Evolutionary conservation across 2,329 filamentous ascomycete species (phyloP).

Genomic region (Aspergillus udagawae): DNA sequence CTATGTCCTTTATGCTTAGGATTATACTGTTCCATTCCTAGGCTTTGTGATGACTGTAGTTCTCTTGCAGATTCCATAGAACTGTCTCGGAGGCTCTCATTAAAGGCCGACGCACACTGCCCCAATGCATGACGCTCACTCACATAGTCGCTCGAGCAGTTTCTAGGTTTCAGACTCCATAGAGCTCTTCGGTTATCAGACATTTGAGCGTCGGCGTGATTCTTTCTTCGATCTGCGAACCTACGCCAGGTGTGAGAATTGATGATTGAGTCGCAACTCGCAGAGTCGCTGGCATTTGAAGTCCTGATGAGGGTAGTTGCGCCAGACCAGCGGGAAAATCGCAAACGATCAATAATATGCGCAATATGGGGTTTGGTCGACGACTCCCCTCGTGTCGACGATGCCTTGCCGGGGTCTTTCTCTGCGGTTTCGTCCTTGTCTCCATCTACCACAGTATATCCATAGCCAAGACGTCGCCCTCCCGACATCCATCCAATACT

Average conservation of each 20-base stretch:
- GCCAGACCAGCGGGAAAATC: slow-evolving; percentile 10
- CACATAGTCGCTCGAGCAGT: slow-evolving; percentile 5
- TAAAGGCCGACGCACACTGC: neutral
- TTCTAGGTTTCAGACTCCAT: slow-evolving; percentile 15
- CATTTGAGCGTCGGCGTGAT: neutral
- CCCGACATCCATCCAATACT: slow-evolving; percentile 42
- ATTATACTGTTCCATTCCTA: slow-evolving; percentile 10
- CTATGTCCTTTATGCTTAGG: slow-evolving; percentile 8
- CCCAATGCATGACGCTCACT: slow-evolving; percentile 1
- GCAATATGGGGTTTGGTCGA: slow-evolving; percentile 6
- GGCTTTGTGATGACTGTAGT: slow-evolving; percentile 10
- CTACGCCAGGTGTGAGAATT: slow-evolving; percentile 18
- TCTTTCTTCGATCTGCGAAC: slow-evolving; percentile 10
- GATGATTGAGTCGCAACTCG: slow-evolving; percentile 7
- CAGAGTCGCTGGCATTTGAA: slow-evolving; percentile 9
- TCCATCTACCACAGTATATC: slow-evolving; percentile 32
- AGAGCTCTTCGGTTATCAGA: slow-evolving; percentile 4
- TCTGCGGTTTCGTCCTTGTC: slow-evolving; percentile 6
- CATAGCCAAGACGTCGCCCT: slow-evolving; percentile 38
- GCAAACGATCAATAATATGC: slow-evolving; percentile 10
- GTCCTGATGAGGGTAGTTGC: slow-evolving; percentile 6
- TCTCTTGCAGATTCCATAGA: slow-evolving; percentile 6
- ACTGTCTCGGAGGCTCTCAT: slow-evolving; percentile 2
- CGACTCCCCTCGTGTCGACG: slow-evolving; percentile 5
- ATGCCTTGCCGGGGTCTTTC: neutral